Conservation (phyloP, 1,284 basidiomycete genomes). For the Athelia psychrophila region DNA sequence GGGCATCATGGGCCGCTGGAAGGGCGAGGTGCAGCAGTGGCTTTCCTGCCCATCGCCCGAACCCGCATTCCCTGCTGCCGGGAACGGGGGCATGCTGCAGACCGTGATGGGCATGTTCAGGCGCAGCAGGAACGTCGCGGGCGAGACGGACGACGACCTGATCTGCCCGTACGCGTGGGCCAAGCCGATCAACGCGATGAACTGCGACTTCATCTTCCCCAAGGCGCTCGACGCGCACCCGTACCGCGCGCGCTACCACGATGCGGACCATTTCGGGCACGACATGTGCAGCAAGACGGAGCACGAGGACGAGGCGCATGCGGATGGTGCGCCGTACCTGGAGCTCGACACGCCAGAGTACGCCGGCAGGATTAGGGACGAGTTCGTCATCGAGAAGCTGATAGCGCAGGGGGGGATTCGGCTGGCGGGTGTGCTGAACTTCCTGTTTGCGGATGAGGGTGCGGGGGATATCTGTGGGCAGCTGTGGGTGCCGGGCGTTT, state of each 20-base stretch:
- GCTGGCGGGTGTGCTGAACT: slow-evolving; percentile 80
- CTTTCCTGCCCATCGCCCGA: slow-evolving; percentile 53
- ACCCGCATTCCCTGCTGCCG: slow-evolving; percentile 8
- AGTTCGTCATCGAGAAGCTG: slow-evolving; percentile 77
- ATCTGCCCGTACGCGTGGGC: slow-evolving; percentile 84
- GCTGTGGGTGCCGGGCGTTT: not conserved
- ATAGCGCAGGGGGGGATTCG: slow-evolving; percentile 81
- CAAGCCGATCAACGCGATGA: slow-evolving; percentile 53
- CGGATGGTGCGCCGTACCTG: slow-evolving; percentile 38
- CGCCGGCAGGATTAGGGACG: slow-evolving; percentile 60
- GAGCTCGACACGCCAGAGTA: slow-evolving; percentile 89
- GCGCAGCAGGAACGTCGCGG: slow-evolving; percentile 11
- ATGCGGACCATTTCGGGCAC: not conserved
- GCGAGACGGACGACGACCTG: slow-evolving; percentile 51
- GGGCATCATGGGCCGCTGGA: slow-evolving; percentile 69
- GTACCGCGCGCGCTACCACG: slow-evolving; percentile 38
- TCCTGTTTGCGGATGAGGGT: slow-evolving; percentile 51
- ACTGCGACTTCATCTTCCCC: slow-evolving; percentile 82
- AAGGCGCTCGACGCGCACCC: slow-evolving; percentile 52
- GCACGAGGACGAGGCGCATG: slow-evolving; percentile 4
- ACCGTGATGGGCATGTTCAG: slow-evolving; percentile 10
- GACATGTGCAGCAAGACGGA: not conserved
- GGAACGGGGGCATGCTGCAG: slow-evolving; percentile 22
- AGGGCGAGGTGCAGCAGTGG: slow-evolving; percentile 58
- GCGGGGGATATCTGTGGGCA: slow-evolving; percentile 1